phyloP scores from a whole-genome alignment of 2,329 filamentous ascomycete species.

The Cordyceps cicadae region DNA sequence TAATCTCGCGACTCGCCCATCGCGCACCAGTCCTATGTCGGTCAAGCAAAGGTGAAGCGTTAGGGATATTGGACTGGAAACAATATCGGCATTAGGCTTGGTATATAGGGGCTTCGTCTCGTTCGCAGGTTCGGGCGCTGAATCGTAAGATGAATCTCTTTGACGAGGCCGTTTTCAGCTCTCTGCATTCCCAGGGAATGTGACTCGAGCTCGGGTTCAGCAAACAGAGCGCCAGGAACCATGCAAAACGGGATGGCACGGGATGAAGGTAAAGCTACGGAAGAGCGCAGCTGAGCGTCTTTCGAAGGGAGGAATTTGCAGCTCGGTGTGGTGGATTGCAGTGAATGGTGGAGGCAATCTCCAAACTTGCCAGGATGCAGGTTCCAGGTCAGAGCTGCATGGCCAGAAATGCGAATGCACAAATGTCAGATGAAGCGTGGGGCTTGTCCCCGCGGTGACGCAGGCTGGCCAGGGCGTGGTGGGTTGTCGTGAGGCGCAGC shows the following conservation, averaged over 20 bases:
- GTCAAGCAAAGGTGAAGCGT: not conserved
- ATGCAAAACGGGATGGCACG: not conserved
- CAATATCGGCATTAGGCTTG: constrained; percentile 3
- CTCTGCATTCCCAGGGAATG: not conserved
- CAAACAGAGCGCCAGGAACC: not conserved
- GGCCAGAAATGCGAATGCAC: not conserved
- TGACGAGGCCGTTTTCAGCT: not conserved
- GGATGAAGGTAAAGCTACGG: not conserved
- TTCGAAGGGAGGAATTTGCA: not conserved
- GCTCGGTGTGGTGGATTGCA: not conserved
- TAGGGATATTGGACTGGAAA: not conserved
- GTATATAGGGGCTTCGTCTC: not conserved
- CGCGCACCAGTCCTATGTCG: not conserved
- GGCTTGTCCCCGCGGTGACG: constrained; percentile 19
- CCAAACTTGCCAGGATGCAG: not conserved
- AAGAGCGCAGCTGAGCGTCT: not conserved
- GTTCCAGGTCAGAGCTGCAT: not conserved
- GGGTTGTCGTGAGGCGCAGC: constrained; percentile 3
- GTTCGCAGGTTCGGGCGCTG: not conserved
- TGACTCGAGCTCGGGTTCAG: not conserved
- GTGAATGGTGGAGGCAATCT: not conserved
- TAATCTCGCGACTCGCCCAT: constrained; percentile 57
- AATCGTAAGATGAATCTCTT: not conserved
- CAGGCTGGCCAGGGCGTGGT: constrained; percentile 11
- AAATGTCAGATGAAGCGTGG: constrained; percentile 6